A percentile compares a stretch with the other conserved stretches of the same genome.
These are phyloP conservation scores for Picochlorum sp. DNA, from an alignment of 139 green algal species.

Conservation along the genomic window DNA sequence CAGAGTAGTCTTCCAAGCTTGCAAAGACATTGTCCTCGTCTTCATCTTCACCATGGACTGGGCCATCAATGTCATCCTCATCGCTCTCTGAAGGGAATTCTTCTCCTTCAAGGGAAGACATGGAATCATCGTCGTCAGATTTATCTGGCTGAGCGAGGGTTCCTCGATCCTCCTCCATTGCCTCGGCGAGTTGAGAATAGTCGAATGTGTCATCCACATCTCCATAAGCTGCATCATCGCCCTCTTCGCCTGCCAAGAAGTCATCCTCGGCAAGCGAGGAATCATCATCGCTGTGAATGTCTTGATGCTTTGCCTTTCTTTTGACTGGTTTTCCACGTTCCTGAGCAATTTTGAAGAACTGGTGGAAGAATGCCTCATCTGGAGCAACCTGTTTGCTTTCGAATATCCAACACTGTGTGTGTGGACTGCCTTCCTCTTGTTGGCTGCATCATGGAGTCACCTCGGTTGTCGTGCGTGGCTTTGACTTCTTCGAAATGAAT, in stretches of 20 bases:
- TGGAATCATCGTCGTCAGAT: not conserved
- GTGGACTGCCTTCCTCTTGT: conserved; percentile 2
- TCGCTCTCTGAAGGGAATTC: conserved; percentile 1
- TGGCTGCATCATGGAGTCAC: conserved; percentile 75
- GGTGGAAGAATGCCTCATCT: conserved; percentile 82
- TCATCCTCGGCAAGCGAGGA: conserved; percentile 22
- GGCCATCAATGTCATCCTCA: conserved; percentile 7
- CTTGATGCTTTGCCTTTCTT: conserved; percentile 15
- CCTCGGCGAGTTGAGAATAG: conserved; percentile 45
- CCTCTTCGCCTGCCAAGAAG: conserved; percentile 37
- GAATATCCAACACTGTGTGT: conserved; percentile 17
- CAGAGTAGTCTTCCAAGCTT: conserved; percentile 44
- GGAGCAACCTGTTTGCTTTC: conserved; percentile 42
- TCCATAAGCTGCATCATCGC: conserved; percentile 26
- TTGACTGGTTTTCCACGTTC: conserved; percentile 6
- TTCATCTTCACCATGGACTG: conserved; percentile 5
- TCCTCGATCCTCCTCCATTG: conserved; percentile 32
- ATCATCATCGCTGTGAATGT: conserved; percentile 1
- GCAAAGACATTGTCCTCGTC: conserved; percentile 41
- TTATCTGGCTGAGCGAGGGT: conserved; percentile 4
- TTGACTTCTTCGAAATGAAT: conserved; percentile 87
- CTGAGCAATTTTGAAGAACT: conserved; percentile 33
- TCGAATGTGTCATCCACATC: conserved; percentile 33
- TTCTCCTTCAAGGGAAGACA: conserved; percentile 2
- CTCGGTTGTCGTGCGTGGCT: conserved; percentile 34